Evolutionary conservation across 257 asterid genomes (phyloP).

Genomic region (Eustoma russellianum): DNA sequence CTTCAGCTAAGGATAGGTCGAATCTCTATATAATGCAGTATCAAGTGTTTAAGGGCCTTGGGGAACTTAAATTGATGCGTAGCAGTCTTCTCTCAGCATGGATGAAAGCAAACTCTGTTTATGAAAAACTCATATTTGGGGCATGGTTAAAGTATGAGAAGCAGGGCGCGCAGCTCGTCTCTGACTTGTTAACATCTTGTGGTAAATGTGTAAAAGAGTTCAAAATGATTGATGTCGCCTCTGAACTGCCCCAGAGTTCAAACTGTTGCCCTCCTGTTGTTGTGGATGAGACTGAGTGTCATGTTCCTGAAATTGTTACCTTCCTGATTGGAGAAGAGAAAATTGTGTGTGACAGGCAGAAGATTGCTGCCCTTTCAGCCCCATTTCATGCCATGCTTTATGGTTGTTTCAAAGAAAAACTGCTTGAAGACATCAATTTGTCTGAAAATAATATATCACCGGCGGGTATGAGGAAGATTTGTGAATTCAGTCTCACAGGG

Average conservation of each 20-base stretch:
- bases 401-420: conserved; percentile 81
- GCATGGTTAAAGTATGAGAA: conserved; percentile 95
- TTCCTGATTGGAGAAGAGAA: conserved; percentile 66
- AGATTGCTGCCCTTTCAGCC: conserved; percentile 70
- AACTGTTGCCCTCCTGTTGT: conserved; percentile 14
- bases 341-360: conserved; percentile 61
- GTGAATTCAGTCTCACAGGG: conserved; percentile 50
- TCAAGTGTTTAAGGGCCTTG: conserved; percentile 92
- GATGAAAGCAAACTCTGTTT: conserved; percentile 58
- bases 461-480: conserved; percentile 52
- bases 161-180: conserved; percentile 70
- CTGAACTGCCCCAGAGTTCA: conserved; percentile 44
- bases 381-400: conserved; percentile 96
- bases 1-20: conserved; percentile 55
- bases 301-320: conserved; percentile 36
- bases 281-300: conserved; percentile 5
- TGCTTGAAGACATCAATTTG: conserved; percentile 63
- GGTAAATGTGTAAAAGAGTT: conserved; percentile 79
- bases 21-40: conserved; percentile 74
- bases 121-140: conserved; percentile 78
- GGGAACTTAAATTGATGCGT: conserved; percentile 80
- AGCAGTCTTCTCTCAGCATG: conserved; percentile 91
- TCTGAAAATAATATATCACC: conserved; percentile 78
- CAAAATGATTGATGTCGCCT: conserved; percentile 57
- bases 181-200: conserved; percentile 68